These are phyloP conservation scores for Aristolochia fimbriata DNA, from an alignment of 164 flowering plant species.

Conservation along the genomic window DNA sequence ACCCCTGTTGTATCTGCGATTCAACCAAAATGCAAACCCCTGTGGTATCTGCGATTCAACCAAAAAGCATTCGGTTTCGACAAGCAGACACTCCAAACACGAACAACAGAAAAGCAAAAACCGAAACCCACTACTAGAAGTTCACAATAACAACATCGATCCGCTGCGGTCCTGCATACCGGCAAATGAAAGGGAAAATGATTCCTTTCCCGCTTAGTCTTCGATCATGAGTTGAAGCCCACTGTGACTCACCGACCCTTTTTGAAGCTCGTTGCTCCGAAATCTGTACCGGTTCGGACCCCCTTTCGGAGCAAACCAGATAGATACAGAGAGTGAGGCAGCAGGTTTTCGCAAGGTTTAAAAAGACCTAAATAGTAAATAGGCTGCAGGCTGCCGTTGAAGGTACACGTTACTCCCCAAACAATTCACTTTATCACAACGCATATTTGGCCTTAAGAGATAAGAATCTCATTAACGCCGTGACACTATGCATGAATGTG, in stretches of 20 bases:
- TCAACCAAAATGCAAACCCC: constrained; percentile 36
- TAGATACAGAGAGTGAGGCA: background rate
- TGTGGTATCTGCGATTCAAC: constrained; percentile 46
- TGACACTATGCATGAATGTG: too few relatives aligned
- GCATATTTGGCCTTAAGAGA: too few relatives aligned
- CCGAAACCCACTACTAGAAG: background rate
- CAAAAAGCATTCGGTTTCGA: constrained; percentile 28
- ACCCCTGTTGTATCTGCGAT: constrained; percentile 43
- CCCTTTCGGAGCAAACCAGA: constrained; percentile 1
- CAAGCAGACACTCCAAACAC: background rate
- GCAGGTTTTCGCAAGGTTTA: constrained; percentile 1
- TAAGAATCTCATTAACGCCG: too few relatives aligned
- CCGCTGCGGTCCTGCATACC: background rate
- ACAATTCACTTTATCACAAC: too few relatives aligned
- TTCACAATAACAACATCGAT: background rate
- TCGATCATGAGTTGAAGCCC: background rate
- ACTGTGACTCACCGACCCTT: too few relatives aligned
- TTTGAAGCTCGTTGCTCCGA: background rate
- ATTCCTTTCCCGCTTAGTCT: background rate
- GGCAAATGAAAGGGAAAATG: background rate
- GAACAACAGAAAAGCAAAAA: background rate
- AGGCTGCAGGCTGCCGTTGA: too few relatives aligned
- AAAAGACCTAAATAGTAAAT: background rate
- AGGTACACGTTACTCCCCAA: too few relatives aligned
- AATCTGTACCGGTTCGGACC: background rate